Evolutionary conservation across 2,329 filamentous ascomycete genomes (phyloP).

Genomic region (Botryosphaeria dothidea): DNA sequence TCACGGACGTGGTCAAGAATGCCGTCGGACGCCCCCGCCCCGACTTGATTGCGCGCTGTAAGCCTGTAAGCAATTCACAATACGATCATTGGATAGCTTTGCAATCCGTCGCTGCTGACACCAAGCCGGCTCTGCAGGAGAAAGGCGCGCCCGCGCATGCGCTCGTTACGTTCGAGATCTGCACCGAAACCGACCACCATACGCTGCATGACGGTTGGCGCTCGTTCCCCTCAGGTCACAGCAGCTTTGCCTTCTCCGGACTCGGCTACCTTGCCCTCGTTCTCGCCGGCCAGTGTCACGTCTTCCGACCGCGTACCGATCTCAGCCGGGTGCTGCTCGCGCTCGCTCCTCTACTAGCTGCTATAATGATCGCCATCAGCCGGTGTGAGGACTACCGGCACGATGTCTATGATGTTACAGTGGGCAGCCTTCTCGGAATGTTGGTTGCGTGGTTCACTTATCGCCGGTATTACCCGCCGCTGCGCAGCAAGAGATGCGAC

Average conservation of each 20-base stretch:
- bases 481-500: constrained; percentile 53
- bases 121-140: constrained; percentile 22
- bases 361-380: constrained; percentile 61
- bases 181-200: constrained; percentile 70
- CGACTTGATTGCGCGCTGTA: constrained; percentile 85
- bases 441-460: constrained; percentile 60
- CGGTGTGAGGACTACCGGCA: constrained; percentile 66
- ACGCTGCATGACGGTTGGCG: constrained; percentile 80
- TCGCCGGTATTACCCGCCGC: constrained; percentile 59
- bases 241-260: constrained; percentile 76
- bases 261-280: constrained; percentile 74
- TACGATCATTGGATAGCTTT: neutral
- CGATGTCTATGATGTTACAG: constrained; percentile 63
- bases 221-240: constrained; percentile 80
- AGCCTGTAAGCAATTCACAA: constrained; percentile 54
- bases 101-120: neutral
- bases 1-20: constrained; percentile 89
- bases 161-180: constrained; percentile 66
- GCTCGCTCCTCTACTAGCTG: constrained; percentile 57
- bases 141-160: constrained; percentile 56
- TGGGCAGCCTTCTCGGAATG: constrained; percentile 57
- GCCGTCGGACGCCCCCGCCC: constrained; percentile 80
- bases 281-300: constrained; percentile 65
- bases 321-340: constrained; percentile 57
- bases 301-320: constrained; percentile 60